phyloP scores from a whole-genome alignment of 2,329 filamentous ascomycete genomes.

The Sclerotinia spermophila region DNA sequence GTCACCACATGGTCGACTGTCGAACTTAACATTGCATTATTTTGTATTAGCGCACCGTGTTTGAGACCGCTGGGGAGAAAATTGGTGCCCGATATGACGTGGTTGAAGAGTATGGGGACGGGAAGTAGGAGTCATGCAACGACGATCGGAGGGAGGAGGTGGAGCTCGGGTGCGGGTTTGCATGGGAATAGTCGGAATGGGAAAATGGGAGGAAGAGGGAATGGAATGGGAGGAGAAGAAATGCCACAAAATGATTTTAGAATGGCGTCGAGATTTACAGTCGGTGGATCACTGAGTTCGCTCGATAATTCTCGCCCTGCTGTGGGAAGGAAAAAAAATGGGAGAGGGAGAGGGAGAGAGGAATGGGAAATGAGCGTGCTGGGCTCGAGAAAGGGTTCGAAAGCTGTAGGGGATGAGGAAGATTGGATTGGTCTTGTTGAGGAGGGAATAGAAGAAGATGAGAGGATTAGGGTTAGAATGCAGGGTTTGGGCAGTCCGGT shows the following conservation, averaged over 20 bases:
- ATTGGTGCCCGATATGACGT: background rate
- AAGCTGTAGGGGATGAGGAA: background rate
- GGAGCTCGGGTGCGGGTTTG: background rate
- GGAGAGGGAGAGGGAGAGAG: background rate
- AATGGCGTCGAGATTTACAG: background rate
- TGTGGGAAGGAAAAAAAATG: background rate
- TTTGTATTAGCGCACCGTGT: background rate
- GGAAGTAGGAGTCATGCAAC: background rate
- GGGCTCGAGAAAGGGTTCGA: background rate
- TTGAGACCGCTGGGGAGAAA: background rate
- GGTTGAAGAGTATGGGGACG: background rate
- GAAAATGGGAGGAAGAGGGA: background rate
- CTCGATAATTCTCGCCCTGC: background rate
- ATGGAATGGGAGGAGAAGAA: background rate
- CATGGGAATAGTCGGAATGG: background rate
- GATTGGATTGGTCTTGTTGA: background rate
- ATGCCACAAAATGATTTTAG: background rate
- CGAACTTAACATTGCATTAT: background rate
- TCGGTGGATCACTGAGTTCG: background rate
- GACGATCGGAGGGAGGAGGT: background rate
- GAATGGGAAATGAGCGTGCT: background rate
- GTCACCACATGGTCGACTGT: constrained; percentile 6
- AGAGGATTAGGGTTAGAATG: background rate
- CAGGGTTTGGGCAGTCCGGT: too few species aligned
- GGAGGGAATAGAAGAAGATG: background rate